Evolutionary conservation across 1,284 basidiomycete species (phyloP), one percentile per base, ranked within the genome.

Genomic region (Tilletiopsis washingtonensis): DNA sequence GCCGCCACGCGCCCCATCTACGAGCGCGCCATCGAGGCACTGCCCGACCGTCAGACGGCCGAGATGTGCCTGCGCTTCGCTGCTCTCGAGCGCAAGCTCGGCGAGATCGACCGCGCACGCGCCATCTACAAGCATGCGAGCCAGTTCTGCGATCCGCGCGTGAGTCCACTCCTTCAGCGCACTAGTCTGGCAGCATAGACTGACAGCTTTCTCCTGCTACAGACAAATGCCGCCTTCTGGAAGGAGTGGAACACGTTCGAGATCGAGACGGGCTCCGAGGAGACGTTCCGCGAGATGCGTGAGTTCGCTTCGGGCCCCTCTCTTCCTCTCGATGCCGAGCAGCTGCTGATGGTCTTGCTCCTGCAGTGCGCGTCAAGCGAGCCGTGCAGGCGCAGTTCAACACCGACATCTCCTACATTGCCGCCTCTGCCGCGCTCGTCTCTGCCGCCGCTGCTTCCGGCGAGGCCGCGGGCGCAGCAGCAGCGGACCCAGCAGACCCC

Each of bases 311-410:
- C n/a, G n/a, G n/a, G n/a, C n/a, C n/a, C n/a, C n/a, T n/a, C n/a
- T n/a, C n/a, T n/a, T n/a, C n/a, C n/a, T n/a, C n/a, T 14, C 24
- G 20, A 21, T 34, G 9, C 24, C 15, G 40, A 14, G 23, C 23
- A n/a, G 26, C 42, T 43, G 26, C 34, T 34, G 26, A 26, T 24
- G 34, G 4, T 4, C n/a, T 24, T 40, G 24, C 49, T 40, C 7
- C 23, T 15, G 12, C 39, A 45, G 76, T 98, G 53, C 84, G 94
- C 14, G 96, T 99, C 79, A 96, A 94, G 76, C 83, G 94, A 49
- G 89, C 88, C 61, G 93, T 99, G 5, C 93, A 98, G 76, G 91
- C 94, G 34, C 88, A 91, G 68, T 99, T 91, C 80, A 97, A 98
- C 75, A 98, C 94, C 7, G 91, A 97, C 68, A 83, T 85, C 37